Evolutionary conservation across 2,329 filamentous ascomycete species (phyloP), one percentile per base, ranked within the genome.

Genomic region (Magnaporthales sp.): DNA sequence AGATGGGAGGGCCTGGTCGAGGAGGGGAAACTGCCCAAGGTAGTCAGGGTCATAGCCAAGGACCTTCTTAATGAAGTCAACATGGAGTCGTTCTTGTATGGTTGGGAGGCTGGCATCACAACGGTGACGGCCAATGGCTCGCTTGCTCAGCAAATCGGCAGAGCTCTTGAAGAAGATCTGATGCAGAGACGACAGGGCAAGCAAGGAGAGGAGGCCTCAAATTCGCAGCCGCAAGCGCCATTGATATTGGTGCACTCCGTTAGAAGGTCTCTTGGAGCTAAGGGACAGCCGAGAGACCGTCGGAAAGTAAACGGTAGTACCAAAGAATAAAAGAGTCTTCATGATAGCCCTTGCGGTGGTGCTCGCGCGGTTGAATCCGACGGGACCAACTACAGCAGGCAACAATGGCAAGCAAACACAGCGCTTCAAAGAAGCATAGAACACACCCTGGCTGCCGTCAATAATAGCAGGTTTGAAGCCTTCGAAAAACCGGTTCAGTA

Each of bases 111-210:
- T 9, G 79, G 82, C 0, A 73, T 84, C 29, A 90, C 88, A 1
- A 93, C 90, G 0, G 77, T 93, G 65, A 91, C 89, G 3, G 89
- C 88, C 68, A 93, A 93, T 73, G 82, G 85, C 26, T 85, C 84
- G 1, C 87, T 90, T 61, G 84, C 86, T 26, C 90, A 86, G 70
- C 84, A 88, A 69, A 85, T 93, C 61, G 38, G 63, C 5, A 67
- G 65, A 4, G 66, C 71, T 54, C 58, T 71, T 6, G 68, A 71
- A 54, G 62, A 31, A 24, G 60, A 65, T 64, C 67, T 68, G 30
- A 26, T 10, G 15, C 62, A 27, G 22, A 46, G 22, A 27, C 62
- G 31, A 4, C 24, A 32, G 11, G 3, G 4, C 31, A 9, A 15
- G 9, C 5, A 19, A 8, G 32, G 24, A 38, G 62, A n/a, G 22